phyloP scores from a whole-genome alignment of 1,284 basidiomycete genomes.

The Ganoderma sinense region DNA sequence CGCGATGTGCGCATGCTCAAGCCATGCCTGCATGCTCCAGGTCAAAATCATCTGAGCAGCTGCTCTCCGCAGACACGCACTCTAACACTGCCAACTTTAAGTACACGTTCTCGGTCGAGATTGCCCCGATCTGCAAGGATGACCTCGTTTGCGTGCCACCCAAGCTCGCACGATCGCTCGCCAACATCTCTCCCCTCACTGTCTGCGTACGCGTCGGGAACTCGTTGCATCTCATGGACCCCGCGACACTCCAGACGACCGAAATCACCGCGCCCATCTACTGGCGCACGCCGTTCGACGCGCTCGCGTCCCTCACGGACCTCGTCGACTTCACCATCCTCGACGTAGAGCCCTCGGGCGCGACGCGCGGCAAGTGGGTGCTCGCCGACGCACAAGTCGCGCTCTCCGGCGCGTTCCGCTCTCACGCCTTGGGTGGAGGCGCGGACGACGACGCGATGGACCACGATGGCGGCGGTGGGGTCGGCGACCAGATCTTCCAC shows the following conservation, averaged over 20 bases:
- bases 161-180: slow-evolving; percentile 82
- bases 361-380: slow-evolving; percentile 77
- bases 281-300: slow-evolving; percentile 91
- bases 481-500: slow-evolving; percentile 83
- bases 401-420: slow-evolving; percentile 79
- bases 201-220: slow-evolving; percentile 93
- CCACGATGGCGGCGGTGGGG: slow-evolving; percentile 52
- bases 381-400: slow-evolving; percentile 96
- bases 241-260: slow-evolving; percentile 83
- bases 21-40: slow-evolving; percentile 47
- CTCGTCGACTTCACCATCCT: slow-evolving; percentile 96
- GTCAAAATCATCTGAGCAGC: slow-evolving; percentile 91
- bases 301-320: slow-evolving; percentile 85
- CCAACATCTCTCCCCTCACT: slow-evolving; percentile 90
- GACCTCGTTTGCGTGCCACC: slow-evolving; percentile 92
- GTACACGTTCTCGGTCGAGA: slow-evolving; percentile 98
- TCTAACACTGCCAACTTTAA: slow-evolving; percentile 95
- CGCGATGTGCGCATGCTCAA: neutral
- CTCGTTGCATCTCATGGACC: slow-evolving; percentile 92
- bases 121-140: slow-evolving; percentile 97
- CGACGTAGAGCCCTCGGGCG: slow-evolving; percentile 89
- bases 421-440: slow-evolving; percentile 46
- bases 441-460: slow-evolving; percentile 61
- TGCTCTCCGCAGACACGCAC: slow-evolving; percentile 94
- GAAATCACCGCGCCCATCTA: slow-evolving; percentile 87